Conservation (phyloP, 2,329 filamentous ascomycete species). For the Lasiodiplodia theobromae region DNA sequence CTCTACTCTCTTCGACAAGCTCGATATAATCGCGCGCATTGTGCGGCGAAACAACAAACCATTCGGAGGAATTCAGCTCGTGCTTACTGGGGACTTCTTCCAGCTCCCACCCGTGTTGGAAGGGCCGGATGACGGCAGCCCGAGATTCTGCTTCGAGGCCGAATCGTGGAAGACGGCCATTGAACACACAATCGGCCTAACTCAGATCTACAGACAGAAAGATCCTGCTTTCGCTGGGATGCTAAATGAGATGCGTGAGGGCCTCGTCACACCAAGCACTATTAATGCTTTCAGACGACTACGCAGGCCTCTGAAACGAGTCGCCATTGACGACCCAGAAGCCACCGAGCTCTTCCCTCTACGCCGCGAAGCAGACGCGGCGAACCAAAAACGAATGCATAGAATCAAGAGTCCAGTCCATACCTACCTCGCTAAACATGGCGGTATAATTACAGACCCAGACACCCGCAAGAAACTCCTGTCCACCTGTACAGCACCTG, state of each 20-base stretch:
- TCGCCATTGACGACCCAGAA: neutral
- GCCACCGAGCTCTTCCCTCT: slow-evolving; percentile 7
- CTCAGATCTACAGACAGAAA: slow-evolving; percentile 12
- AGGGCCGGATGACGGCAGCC: slow-evolving; percentile 37
- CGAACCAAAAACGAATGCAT: neutral
- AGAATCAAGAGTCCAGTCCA: neutral
- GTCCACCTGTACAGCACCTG: neutral
- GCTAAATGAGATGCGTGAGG: slow-evolving; percentile 15
- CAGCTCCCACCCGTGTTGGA: slow-evolving; percentile 61
- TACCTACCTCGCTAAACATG: neutral
- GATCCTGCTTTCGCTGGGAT: neutral
- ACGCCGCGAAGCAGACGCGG: neutral
- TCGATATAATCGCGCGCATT: slow-evolving; percentile 58
- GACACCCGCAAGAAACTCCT: slow-evolving; percentile 6
- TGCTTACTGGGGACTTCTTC: slow-evolving; percentile 68
- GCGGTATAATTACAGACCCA: neutral
- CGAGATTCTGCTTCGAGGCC: slow-evolving; percentile 58
- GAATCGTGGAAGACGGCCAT: slow-evolving; percentile 54
- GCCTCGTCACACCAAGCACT: neutral
- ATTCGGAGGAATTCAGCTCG: slow-evolving; percentile 61
- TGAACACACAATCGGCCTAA: slow-evolving; percentile 3
- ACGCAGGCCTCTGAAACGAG: neutral
- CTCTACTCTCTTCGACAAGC: slow-evolving; percentile 60
- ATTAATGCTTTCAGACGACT: neutral
- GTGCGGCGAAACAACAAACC: slow-evolving; percentile 38